These are phyloP conservation scores for Aphanomyces stellatus DNA, from an alignment of 352 stramenopile genomes.

Conservation along the genomic window DNA sequence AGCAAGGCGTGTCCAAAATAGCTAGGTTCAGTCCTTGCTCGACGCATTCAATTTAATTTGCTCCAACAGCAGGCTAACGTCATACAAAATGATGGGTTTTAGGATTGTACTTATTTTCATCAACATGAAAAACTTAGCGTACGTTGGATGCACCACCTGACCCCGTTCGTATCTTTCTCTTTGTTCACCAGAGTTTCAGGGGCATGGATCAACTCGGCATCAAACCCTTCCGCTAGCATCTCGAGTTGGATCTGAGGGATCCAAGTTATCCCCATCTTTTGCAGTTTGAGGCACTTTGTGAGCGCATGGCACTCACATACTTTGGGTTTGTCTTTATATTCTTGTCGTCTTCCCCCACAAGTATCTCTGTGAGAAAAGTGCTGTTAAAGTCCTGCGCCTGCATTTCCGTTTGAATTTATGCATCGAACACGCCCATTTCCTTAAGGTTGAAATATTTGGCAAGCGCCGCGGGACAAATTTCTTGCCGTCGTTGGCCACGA, in stretches of 20 bases:
- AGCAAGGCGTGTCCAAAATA: too few relatives aligned
- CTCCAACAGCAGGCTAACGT: too few relatives aligned
- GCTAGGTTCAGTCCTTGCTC: too few relatives aligned
- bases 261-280: conserved; percentile 74
- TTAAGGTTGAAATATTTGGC: conserved; percentile 95
- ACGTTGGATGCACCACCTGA: too few relatives aligned
- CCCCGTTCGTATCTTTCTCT: too few relatives aligned
- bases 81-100: too few relatives aligned
- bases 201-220: conserved; percentile 15
- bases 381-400: conserved; percentile 87
- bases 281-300: conserved; percentile 24
- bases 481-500: conserved; percentile 46
- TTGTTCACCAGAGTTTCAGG: too few relatives aligned
- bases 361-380: conserved; percentile 42
- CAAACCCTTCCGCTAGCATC: conserved; percentile 41
- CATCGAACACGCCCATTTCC: conserved; percentile 91
- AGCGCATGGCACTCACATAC: conserved; percentile 23
- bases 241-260: conserved; percentile 87
- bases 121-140: too few relatives aligned
- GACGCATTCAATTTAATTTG: too few relatives aligned
- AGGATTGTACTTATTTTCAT: too few relatives aligned
- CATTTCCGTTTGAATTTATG: conserved; percentile 94
- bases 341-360: conserved; percentile 48
- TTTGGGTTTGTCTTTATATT: background rate
- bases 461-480: conserved; percentile 24